phyloP scores from a whole-genome alignment of 495 filamentous ascomycete genomes.

The Terfezia claveryi region DNA sequence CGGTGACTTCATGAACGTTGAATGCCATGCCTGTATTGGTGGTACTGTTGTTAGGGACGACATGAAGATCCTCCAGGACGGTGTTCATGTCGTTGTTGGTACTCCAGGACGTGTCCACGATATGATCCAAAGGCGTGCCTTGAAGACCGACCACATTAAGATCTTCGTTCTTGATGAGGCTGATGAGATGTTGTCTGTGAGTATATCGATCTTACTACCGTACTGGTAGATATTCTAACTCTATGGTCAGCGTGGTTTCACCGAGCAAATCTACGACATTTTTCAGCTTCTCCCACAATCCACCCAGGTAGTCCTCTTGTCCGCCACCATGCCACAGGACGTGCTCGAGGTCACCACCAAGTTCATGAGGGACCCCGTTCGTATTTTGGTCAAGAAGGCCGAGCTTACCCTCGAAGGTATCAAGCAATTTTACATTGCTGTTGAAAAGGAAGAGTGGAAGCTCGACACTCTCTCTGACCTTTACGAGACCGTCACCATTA shows the following conservation, averaged over 20 bases:
- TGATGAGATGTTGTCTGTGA: conserved; percentile 43
- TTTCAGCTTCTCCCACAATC: conserved; percentile 90
- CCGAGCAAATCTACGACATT: conserved; percentile 98
- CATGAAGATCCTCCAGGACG: conserved; percentile 89
- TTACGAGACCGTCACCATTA: conserved; percentile 97
- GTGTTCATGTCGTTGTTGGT: conserved; percentile 89
- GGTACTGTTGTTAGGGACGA: conserved; percentile 95
- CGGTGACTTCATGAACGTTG: conserved; percentile 98
- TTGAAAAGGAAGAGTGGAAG: conserved; percentile 99
- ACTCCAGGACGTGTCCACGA: conserved; percentile 91
- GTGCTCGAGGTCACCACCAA: conserved; percentile 98
- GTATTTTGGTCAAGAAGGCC: conserved; percentile 98
- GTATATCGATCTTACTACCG: neutral
- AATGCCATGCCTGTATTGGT: conserved; percentile 97
- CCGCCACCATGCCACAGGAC: conserved; percentile 91
- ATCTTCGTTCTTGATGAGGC: conserved; percentile 98
- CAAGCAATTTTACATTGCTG: conserved; percentile 98
- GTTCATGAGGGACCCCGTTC: conserved; percentile 98
- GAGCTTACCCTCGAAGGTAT: conserved; percentile 95
- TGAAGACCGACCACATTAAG: conserved; percentile 90
- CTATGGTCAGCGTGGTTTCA: conserved; percentile 71
- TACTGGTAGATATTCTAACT: neutral
- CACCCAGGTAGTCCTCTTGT: conserved; percentile 94
- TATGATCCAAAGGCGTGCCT: conserved; percentile 92
- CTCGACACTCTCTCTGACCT: conserved; percentile 98